phyloP scores from a whole-genome alignment of 768 basidiomycete species.

The Austroboletus festivus region DNA sequence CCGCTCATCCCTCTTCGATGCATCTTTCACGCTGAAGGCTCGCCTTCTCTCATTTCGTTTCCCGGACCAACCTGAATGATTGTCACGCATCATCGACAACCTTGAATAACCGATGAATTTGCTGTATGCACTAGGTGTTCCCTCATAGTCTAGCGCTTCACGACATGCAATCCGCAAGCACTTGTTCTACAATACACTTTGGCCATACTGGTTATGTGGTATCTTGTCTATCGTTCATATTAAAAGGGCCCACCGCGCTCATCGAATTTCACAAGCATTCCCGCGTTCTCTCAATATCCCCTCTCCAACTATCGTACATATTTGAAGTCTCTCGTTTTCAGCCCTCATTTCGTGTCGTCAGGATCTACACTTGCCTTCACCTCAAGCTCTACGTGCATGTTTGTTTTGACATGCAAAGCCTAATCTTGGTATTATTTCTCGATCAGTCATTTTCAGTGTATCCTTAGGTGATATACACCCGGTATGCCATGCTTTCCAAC shows the following conservation, averaged over 20 bases:
- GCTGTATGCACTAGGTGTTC: not conserved
- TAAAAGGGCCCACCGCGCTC: not conserved
- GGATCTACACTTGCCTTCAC: not conserved
- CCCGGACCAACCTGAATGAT: not conserved
- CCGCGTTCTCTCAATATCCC: not conserved
- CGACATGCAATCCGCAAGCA: too few species aligned
- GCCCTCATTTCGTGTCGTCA: not conserved
- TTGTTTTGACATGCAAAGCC: not conserved
- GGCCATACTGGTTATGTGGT: not conserved
- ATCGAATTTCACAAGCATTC: not conserved
- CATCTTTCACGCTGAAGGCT: not conserved
- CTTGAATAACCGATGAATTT: not conserved
- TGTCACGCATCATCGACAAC: not conserved
- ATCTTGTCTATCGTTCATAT: not conserved
- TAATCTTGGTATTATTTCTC: slow-evolving; percentile 1
- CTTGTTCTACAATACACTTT: not conserved
- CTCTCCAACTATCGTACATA: slow-evolving; percentile 5
- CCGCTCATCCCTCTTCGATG: slow-evolving; percentile 10
- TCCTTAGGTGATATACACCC: not conserved
- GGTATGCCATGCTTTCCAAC: slow-evolving; percentile 7
- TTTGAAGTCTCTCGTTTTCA: slow-evolving; percentile 1
- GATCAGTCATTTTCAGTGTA: slow-evolving; percentile 1
- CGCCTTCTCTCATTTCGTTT: not conserved
- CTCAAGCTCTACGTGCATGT: too few species aligned
- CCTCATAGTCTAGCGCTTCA: too few species aligned